Percentiles rank a stretch among this genome's conserved stretches.
Conservation (phyloP, 306 rosid species). For the Cucumis melo region DNA sequence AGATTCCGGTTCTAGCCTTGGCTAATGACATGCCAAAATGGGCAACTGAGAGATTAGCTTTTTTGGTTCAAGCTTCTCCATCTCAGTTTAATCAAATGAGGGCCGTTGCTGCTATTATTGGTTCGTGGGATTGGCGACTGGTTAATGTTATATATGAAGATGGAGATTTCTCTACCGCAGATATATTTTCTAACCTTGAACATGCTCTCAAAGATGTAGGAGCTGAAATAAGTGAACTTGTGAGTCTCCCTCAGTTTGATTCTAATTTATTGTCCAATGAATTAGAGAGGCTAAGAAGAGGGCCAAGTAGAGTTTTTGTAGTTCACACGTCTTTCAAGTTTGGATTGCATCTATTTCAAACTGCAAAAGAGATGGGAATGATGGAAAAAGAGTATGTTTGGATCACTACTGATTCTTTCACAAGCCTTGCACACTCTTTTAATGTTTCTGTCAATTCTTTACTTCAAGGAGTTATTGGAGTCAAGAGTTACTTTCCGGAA, state of each 20-base stretch:
- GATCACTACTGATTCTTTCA: slow-evolving; percentile 37
- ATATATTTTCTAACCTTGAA: slow-evolving; percentile 21
- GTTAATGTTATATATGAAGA: slow-evolving; percentile 33
- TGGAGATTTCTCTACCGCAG: slow-evolving; percentile 13
- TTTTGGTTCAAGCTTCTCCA: slow-evolving; percentile 23
- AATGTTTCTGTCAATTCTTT: slow-evolving; percentile 22
- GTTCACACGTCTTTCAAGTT: slow-evolving; percentile 23
- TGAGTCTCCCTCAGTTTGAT: slow-evolving; percentile 21
- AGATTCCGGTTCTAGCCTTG: slow-evolving; percentile 23
- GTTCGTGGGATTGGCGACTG: slow-evolving; percentile 27
- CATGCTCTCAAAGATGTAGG: slow-evolving; percentile 15
- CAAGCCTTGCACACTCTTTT: slow-evolving; percentile 36
- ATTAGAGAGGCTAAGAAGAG: slow-evolving; percentile 23
- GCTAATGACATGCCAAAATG: slow-evolving; percentile 29
- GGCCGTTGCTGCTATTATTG: slow-evolving; percentile 33
- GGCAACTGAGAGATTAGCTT: slow-evolving; percentile 28
- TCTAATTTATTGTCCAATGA: slow-evolving; percentile 20
- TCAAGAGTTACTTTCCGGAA: slow-evolving; percentile 21
- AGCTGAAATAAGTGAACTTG: slow-evolving; percentile 8
- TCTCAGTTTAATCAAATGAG: slow-evolving; percentile 20
- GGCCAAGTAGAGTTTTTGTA: slow-evolving; percentile 27
- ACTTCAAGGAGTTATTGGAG: slow-evolving; percentile 37
- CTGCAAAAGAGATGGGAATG: slow-evolving; percentile 30
- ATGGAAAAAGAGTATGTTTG: slow-evolving; percentile 35
- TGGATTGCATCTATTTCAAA: slow-evolving; percentile 20